These are phyloP conservation scores for Leccinum truebloodii DNA, from an alignment of 768 basidiomycete genomes.

Conservation along the genomic window DNA sequence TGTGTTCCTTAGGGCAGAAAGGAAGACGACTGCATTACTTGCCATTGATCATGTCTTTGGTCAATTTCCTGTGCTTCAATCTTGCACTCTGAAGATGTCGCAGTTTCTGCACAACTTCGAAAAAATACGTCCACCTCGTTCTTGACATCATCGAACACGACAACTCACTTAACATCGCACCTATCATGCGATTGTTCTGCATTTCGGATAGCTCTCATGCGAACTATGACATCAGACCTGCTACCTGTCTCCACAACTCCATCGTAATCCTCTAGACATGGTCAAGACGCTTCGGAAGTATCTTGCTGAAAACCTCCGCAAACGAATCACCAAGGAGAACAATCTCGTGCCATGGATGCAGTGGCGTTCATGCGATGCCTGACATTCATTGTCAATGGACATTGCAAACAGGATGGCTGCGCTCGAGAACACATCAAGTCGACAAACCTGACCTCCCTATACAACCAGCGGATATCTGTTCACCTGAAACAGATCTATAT, in stretches of 20 bases:
- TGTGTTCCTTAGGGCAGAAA: slow-evolving; percentile 24
- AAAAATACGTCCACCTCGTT: slow-evolving; percentile 9
- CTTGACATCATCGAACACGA: not conserved
- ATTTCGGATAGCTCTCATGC: slow-evolving; percentile 6
- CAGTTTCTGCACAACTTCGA: slow-evolving; percentile 5
- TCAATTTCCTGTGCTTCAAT: slow-evolving; percentile 17
- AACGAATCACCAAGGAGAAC: slow-evolving; percentile 35
- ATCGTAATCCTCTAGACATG: slow-evolving; percentile 14
- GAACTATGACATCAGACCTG: slow-evolving; percentile 10
- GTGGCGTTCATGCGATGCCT: slow-evolving; percentile 43
- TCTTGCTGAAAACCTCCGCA: slow-evolving; percentile 30
- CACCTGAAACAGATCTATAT: slow-evolving; percentile 54
- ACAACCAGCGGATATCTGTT: slow-evolving; percentile 42
- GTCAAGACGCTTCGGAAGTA: slow-evolving; percentile 23
- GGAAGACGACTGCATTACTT: slow-evolving; percentile 7
- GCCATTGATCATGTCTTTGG: slow-evolving; percentile 10
- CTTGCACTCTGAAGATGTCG: slow-evolving; percentile 17
- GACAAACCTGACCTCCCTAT: slow-evolving; percentile 32
- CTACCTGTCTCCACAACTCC: slow-evolving; percentile 8
- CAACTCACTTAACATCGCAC: slow-evolving; percentile 5
- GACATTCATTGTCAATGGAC: slow-evolving; percentile 27
- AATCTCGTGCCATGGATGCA: slow-evolving; percentile 28
- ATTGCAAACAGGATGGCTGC: slow-evolving; percentile 39
- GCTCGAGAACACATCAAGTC: slow-evolving; percentile 37
- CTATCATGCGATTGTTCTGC: slow-evolving; percentile 32